Conservation (phyloP, 2,329 filamentous ascomycete species). For the Spiromastix sp. region DNA sequence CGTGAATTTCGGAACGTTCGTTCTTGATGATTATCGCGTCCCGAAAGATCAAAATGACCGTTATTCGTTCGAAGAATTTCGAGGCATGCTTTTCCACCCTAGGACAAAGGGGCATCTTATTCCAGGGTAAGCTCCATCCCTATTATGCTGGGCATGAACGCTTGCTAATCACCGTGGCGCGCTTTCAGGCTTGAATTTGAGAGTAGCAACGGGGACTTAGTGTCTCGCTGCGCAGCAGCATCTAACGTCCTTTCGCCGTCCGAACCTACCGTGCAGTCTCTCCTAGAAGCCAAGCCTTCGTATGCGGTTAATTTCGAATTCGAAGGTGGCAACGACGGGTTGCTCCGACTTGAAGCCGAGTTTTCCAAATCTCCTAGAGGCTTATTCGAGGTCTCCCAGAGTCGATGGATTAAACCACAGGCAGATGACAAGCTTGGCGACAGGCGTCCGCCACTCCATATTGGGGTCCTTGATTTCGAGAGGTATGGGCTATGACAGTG, state of each 20-base stretch:
- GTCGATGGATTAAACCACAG: constrained; percentile 26
- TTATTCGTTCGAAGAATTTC: constrained; percentile 30
- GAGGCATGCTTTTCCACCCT: constrained; percentile 28
- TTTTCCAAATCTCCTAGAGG: constrained; percentile 20
- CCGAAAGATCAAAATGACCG: constrained; percentile 16
- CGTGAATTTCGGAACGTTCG: constrained; percentile 32
- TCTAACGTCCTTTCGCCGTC: constrained; percentile 20
- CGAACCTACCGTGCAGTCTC: constrained; percentile 12
- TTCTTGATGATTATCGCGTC: constrained; percentile 26
- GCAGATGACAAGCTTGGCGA: constrained; percentile 13
- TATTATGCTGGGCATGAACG: neutral
- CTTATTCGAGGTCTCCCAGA: constrained; percentile 24
- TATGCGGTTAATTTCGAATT: constrained; percentile 36
- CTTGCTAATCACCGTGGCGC: constrained; percentile 4
- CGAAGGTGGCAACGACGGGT: constrained; percentile 15
- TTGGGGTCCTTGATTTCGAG: constrained; percentile 27
- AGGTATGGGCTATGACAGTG: constrained; percentile 15
- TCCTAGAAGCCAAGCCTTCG: constrained; percentile 18
- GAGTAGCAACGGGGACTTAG: constrained; percentile 16
- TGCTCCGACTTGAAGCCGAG: constrained; percentile 29
- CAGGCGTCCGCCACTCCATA: constrained; percentile 22
- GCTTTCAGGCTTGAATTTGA: constrained; percentile 16
- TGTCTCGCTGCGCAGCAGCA: constrained; percentile 20
- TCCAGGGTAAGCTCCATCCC: constrained; percentile 22
- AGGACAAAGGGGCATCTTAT: constrained; percentile 27